Conservation (phyloP, 2,329 filamentous ascomycete genomes). For the Monilinia vaccinii-corymbosi region DNA sequence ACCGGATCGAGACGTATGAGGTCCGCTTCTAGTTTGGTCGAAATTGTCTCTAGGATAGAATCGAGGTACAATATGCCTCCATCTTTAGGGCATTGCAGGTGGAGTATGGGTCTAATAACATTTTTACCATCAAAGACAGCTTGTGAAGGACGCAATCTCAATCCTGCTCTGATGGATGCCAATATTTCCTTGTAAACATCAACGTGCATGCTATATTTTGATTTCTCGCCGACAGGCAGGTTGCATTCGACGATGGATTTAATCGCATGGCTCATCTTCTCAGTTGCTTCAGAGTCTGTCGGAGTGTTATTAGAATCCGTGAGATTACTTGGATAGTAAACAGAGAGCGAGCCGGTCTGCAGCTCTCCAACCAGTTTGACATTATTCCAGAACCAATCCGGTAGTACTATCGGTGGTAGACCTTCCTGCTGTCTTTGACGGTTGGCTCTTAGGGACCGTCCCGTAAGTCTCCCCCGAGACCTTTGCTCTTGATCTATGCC, state of each 20-base stretch:
- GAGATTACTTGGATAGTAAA: constrained; percentile 10
- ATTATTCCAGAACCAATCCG: constrained; percentile 47
- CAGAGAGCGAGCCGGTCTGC: constrained; percentile 17
- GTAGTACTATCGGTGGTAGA: constrained; percentile 45
- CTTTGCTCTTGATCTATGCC: constrained; percentile 8
- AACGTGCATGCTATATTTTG: constrained; percentile 26
- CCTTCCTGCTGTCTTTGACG: constrained; percentile 23
- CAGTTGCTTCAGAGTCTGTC: neutral
- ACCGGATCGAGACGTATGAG: constrained; percentile 59
- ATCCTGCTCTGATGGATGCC: constrained; percentile 41
- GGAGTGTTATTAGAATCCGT: neutral
- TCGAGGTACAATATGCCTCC: constrained; percentile 47
- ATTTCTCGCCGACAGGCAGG: constrained; percentile 13
- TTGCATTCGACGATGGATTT: constrained; percentile 13
- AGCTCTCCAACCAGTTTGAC: constrained; percentile 30
- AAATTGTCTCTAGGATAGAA: constrained; percentile 53
- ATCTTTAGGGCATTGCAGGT: constrained; percentile 49
- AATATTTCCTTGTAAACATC: constrained; percentile 32
- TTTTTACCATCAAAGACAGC: constrained; percentile 18
- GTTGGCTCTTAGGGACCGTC: constrained; percentile 15
- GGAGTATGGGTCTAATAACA: constrained; percentile 43
- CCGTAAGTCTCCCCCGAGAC: constrained; percentile 14
- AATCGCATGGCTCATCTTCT: constrained; percentile 1
- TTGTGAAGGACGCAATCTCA: constrained; percentile 34
- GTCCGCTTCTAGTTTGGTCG: constrained; percentile 53